Base-by-base conservation (phyloP, 129 eudicot species). In the Kitagawia praeruptora region DNA sequence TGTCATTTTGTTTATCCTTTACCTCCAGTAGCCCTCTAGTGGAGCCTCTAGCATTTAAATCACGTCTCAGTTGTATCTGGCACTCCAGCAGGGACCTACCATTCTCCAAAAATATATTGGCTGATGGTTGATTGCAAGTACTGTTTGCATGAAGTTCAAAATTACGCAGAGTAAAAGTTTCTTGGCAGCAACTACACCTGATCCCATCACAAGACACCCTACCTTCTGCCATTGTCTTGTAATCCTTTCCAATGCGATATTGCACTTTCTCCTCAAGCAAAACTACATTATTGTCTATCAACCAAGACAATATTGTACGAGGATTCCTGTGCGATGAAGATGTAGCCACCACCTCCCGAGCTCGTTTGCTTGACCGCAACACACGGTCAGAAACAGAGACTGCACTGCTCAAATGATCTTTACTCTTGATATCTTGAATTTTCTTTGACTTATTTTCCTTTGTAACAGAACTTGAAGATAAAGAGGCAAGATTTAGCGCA, bases 131-230 rank as follows among this genome's bases (percentile, higher is more conserved):
- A 64, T 83, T 87, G 77, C 44, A 19, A 49, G 49, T 81, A 74
- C 91, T 88, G 41, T 91, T 91, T 45, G 85, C 94, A 87, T 95
- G 99, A 83, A 53, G 74, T 83, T 90, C 96, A 86, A 95, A 95
- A 42, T 82, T 85, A 38, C 85, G 63, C 27, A 92, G 83, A 37
- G 87, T 81, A 78, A 92, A 90, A 49, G 81, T 80, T 67, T 51
- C 19, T 31, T 82, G 85, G 82, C 99, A 95, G 71, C 99, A 95
- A 82, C 78, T 86, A 75, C 99, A 95, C 81, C 82, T 92, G 72
- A 95, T 92, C 56, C 99, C 99, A 31, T 90, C 91, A 83, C 89
- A 90, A 49, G 91, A 85, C 78, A 90, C 85, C 74, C 85, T 70
- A 15, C 99, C 97, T 84, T 86, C 96, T n/a, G 75, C 84, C 77